Evolutionary conservation across 768 basidiomycete genomes (phyloP).

Genomic region (Termitomyces sp.): DNA sequence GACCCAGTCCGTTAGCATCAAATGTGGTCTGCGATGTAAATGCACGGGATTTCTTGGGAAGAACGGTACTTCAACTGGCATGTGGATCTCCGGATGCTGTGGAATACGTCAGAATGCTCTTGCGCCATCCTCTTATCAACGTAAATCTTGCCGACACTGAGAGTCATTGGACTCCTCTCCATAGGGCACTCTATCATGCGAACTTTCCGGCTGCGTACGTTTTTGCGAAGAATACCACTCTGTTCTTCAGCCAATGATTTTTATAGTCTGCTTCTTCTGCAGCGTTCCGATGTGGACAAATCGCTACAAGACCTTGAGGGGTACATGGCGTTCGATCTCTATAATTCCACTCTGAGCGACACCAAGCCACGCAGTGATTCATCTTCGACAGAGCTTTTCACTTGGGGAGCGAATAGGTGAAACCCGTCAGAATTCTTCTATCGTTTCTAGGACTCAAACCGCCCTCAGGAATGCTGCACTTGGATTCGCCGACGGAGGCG

Average conservation of each 20-base stretch:
- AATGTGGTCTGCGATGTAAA: constrained; percentile 54
- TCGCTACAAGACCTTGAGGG: constrained; percentile 81
- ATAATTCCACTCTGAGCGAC: constrained; percentile 82
- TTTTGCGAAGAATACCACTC: not conserved
- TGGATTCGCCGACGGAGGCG: constrained; percentile 78
- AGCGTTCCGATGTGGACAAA: constrained; percentile 68
- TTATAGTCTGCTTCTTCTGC: constrained; percentile 66
- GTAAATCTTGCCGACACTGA: constrained; percentile 81
- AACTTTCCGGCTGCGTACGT: constrained; percentile 70
- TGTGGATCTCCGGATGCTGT: constrained; percentile 64
- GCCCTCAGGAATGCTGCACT: constrained; percentile 73
- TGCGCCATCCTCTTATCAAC: constrained; percentile 72
- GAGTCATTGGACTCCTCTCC: constrained; percentile 88
- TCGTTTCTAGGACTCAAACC: not conserved
- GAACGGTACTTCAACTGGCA: constrained; percentile 81
- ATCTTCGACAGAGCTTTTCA: constrained; percentile 61
- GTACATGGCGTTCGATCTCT: constrained; percentile 89
- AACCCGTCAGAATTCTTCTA: not conserved
- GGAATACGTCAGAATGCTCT: constrained; percentile 74
- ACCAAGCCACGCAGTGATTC: constrained; percentile 51
- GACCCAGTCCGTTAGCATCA: constrained; percentile 36
- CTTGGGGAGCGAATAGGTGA: constrained; percentile 85
- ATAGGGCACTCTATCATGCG: constrained; percentile 79
- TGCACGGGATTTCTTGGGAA: constrained; percentile 64
- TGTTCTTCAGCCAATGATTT: not conserved